These are phyloP conservation scores for Aleurites moluccanus DNA, from an alignment of 441 rosid species.

Conservation along the genomic window DNA sequence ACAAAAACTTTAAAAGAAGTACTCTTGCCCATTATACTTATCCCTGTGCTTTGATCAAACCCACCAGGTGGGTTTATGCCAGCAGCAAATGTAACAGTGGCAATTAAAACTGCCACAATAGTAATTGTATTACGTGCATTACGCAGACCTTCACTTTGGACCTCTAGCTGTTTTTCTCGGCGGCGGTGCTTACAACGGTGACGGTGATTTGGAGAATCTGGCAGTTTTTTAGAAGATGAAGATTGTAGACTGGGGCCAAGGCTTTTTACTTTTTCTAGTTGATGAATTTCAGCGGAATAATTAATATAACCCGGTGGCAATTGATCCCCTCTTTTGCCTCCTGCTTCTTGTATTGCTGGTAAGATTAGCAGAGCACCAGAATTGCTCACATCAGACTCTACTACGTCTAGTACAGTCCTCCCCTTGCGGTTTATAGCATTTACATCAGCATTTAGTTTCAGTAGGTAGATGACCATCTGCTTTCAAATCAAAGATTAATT, in stretches of 20 bases:
- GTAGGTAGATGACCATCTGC: conserved; percentile 39
- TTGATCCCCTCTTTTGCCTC: conserved; percentile 43
- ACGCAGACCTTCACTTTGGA: conserved; percentile 48
- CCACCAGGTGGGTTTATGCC: conserved; percentile 68
- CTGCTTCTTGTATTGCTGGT: conserved; percentile 42
- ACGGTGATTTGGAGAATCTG: conserved; percentile 21
- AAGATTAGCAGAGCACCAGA: conserved; percentile 39
- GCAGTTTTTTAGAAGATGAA: conserved; percentile 1
- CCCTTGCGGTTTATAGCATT: conserved; percentile 45
- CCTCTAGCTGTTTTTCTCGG: conserved; percentile 40
- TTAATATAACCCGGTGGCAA: conserved; percentile 30
- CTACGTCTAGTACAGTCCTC: conserved; percentile 43
- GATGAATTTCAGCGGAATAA: conserved; percentile 23
- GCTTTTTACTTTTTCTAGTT: conserved; percentile 1
- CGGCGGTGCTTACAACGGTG: conserved; percentile 26
- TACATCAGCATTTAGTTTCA: conserved; percentile 38
- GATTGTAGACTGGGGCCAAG: neutral
- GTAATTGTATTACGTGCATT: conserved; percentile 56
- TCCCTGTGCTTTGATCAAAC: conserved; percentile 36
- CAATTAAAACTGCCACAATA: conserved; percentile 52
- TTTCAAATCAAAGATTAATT: neutral
- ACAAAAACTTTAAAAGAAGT: conserved; percentile 50
- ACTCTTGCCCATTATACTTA: conserved; percentile 26
- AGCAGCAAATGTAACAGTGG: conserved; percentile 55
- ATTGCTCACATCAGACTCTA: conserved; percentile 37